phyloP scores from a whole-genome alignment of 139 green algal genomes.

The Asterochloris sp. region DNA sequence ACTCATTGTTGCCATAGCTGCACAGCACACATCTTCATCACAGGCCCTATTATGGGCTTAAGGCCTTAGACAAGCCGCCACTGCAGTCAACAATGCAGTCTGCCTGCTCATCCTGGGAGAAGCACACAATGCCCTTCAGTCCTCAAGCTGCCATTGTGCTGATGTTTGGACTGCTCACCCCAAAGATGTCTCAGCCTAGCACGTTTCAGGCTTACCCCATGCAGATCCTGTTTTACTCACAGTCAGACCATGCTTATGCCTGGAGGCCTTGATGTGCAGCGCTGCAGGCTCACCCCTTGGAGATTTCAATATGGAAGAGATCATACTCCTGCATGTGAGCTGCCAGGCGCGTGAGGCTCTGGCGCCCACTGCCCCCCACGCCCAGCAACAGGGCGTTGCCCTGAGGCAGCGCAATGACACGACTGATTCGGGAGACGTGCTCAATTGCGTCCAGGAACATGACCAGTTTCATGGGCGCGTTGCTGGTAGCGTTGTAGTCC shows the following conservation, averaged over 20 bases:
- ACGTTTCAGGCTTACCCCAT: no score
- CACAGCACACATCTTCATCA: not conserved
- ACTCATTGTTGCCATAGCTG: slow-evolving; percentile 34
- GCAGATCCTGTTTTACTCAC: no score
- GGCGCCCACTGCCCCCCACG: slow-evolving; percentile 58
- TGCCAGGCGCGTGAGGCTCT: slow-evolving; percentile 73
- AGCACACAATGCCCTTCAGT: no score
- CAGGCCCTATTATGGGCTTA: not conserved
- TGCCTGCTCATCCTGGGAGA: no score
- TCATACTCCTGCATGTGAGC: slow-evolving; percentile 64
- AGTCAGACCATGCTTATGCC: no score
- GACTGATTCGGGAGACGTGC: slow-evolving; percentile 64
- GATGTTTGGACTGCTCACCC: no score
- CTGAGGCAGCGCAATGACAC: slow-evolving; percentile 74
- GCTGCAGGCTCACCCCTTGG: slow-evolving; percentile 31
- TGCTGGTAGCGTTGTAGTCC: slow-evolving; percentile 69
- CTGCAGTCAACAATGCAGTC: no score
- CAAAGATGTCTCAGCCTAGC: no score
- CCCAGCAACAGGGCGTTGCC: slow-evolving; percentile 86
- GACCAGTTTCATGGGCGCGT: slow-evolving; percentile 32
- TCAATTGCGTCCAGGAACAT: slow-evolving; percentile 82
- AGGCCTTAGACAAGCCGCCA: no score
- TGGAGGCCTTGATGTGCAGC: slow-evolving; percentile 29
- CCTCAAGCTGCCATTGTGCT: no score
- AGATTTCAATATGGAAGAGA: slow-evolving; percentile 71